A percentile compares a stretch with the other conserved stretches of the same genome.
Evolutionary conservation across 345 rosid species (phyloP).

Genomic region (Sapria himalayana): DNA sequence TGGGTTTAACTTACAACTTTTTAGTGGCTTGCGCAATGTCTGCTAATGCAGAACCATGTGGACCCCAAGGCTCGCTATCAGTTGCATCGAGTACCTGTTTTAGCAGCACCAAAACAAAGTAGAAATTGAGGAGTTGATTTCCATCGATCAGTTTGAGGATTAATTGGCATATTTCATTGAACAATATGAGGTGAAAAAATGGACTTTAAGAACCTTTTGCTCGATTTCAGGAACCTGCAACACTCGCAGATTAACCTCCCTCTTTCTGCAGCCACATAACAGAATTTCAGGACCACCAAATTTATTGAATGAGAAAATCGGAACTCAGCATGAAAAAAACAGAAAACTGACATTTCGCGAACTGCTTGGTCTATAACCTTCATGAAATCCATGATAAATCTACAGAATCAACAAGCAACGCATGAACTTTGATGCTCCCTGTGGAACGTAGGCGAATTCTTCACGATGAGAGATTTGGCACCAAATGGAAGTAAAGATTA

Average conservation of each 20-base stretch:
- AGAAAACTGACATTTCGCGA: constrained; percentile 68
- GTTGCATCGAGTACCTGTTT: constrained; percentile 89
- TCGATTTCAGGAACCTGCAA: constrained; percentile 93
- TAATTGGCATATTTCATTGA: too few species aligned
- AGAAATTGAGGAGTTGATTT: neutral
- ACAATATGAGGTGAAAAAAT: too few species aligned
- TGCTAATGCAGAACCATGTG: constrained; percentile 81
- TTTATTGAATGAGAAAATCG: constrained; percentile 1
- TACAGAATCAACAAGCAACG: constrained; percentile 5
- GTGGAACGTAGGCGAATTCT: too few species aligned
- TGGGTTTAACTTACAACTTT: constrained; percentile 40
- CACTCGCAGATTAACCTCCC: constrained; percentile 96
- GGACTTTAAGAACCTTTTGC: constrained; percentile 43
- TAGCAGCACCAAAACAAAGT: constrained; percentile 3
- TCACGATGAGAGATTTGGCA: too few species aligned
- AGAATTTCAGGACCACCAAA: constrained; percentile 2
- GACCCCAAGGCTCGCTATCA: constrained; percentile 98
- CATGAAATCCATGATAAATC: constrained; percentile 85
- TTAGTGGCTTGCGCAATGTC: constrained; percentile 85
- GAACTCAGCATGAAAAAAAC: neutral
- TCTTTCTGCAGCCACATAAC: constrained; percentile 34
- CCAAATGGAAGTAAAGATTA: too few species aligned
- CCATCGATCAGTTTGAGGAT: too few species aligned
- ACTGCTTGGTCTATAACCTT: constrained; percentile 95
- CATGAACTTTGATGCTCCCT: too few species aligned